phyloP scores from a whole-genome alignment of 2,329 filamentous ascomycete species.

The Ascochyta rabiei region DNA sequence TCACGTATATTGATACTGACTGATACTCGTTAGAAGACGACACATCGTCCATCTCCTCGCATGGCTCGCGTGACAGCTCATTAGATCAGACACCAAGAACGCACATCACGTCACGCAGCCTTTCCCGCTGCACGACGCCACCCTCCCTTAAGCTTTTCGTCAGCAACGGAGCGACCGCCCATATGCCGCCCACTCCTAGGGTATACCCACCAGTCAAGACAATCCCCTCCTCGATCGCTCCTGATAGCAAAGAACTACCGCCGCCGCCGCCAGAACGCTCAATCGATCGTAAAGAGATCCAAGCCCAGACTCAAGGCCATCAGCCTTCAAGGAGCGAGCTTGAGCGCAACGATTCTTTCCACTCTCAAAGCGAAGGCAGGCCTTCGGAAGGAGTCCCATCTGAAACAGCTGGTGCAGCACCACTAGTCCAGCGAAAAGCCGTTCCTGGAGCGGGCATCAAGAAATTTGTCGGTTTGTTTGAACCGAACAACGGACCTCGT shows the following conservation, averaged over 20 bases:
- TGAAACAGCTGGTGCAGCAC: conserved; percentile 8
- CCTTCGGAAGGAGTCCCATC: neutral
- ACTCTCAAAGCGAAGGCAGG: conserved; percentile 28
- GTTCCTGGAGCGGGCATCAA: conserved; percentile 25
- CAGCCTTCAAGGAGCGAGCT: conserved; percentile 30
- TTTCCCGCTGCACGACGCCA: conserved; percentile 45
- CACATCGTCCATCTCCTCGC: conserved; percentile 17
- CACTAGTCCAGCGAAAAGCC: conserved; percentile 37
- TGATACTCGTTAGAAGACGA: conserved; percentile 28
- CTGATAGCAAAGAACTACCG: conserved; percentile 37
- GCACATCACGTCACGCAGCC: conserved; percentile 39
- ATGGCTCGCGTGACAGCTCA: conserved; percentile 27
- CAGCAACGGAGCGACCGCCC: conserved; percentile 49
- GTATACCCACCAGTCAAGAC: conserved; percentile 7
- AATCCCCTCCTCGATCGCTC: conserved; percentile 16
- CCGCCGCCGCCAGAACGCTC: conserved; percentile 47
- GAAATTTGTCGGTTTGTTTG: conserved; percentile 39
- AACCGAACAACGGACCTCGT: conserved; percentile 37
- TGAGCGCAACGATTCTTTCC: conserved; percentile 37
- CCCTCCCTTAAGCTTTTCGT: conserved; percentile 40
- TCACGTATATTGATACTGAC: neutral
- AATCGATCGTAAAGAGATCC: conserved; percentile 23
- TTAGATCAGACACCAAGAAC: conserved; percentile 27
- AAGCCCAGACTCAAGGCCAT: conserved; percentile 28
- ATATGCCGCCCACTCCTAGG: conserved; percentile 33